Percentiles rank a stretch among this genome's conserved stretches.
These are phyloP conservation scores for Pinus tabuliformis DNA, from an alignment of 75 land plant genomes.

Conservation along the genomic window DNA sequence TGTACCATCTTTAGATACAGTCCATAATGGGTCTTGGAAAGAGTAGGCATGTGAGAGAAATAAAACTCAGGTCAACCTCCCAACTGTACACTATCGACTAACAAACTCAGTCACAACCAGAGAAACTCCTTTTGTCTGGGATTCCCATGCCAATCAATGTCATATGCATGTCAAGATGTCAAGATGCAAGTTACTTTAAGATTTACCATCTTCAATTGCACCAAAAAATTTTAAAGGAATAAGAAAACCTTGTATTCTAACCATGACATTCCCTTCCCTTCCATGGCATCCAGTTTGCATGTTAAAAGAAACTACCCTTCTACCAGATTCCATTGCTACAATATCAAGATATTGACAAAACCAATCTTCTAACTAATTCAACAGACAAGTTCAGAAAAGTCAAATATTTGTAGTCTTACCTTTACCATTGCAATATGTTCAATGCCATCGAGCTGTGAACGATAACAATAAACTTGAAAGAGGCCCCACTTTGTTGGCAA, in stretches of 20 bases:
- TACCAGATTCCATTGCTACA: neutral
- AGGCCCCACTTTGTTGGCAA: conserved; percentile 87
- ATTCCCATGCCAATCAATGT: neutral
- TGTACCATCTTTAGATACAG: neutral
- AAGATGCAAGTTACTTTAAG: neutral
- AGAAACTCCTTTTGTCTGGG: neutral
- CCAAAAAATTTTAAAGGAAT: neutral
- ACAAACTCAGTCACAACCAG: too few species aligned
- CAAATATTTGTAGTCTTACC: conserved; percentile 29
- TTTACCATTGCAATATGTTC: conserved; percentile 90
- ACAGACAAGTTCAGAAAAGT: neutral
- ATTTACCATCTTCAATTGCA: neutral
- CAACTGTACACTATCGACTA: neutral
- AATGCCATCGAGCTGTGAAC: conserved; percentile 84
- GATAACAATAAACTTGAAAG: conserved; percentile 75
- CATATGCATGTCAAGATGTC: neutral
- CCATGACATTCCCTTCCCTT: neutral
- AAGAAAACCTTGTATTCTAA: neutral
- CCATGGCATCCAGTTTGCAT: neutral
- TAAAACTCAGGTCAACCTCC: too few species aligned
- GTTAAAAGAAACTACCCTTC: neutral
- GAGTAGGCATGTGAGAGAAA: neutral
- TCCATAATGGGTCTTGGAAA: neutral
- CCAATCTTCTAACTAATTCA: neutral
- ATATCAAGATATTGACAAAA: neutral